Evolutionary conservation across 2,329 filamentous ascomycete species (phyloP).

Genomic region (Aureobasidium leucospermi): DNA sequence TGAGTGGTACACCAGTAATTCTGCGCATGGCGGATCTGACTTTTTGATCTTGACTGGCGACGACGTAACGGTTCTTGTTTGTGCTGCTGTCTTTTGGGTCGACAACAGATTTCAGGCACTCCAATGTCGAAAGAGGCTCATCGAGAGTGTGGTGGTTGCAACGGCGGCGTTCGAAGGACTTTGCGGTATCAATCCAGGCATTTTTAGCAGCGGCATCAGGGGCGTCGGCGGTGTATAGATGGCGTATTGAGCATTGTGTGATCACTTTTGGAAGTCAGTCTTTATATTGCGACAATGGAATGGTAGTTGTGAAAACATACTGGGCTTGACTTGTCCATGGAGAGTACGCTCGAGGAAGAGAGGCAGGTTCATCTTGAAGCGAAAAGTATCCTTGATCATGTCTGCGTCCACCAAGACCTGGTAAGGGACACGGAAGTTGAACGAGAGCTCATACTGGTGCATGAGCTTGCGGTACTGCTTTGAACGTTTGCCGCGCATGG

Average conservation of each 20-base stretch:
- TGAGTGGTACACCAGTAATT: constrained; percentile 65
- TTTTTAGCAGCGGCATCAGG: constrained; percentile 31
- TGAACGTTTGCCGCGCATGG: constrained; percentile 60
- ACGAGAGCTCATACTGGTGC: constrained; percentile 79
- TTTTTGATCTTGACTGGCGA: constrained; percentile 64
- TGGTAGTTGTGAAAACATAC: constrained; percentile 39
- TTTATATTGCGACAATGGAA: not conserved
- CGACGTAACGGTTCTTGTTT: constrained; percentile 74
- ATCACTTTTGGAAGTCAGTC: constrained; percentile 49
- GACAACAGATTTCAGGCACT: constrained; percentile 68
- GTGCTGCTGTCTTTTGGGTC: constrained; percentile 64
- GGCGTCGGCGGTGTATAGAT: constrained; percentile 54
- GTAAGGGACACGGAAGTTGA: constrained; percentile 89
- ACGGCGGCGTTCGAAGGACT: constrained; percentile 65
- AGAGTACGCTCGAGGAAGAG: constrained; percentile 71
- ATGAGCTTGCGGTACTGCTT: constrained; percentile 87
- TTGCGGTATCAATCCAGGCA: constrained; percentile 65
- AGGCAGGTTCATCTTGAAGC: constrained; percentile 84
- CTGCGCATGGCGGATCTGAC: constrained; percentile 56
- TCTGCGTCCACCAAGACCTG: constrained; percentile 85
- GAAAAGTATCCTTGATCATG: constrained; percentile 72
- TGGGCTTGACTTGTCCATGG: constrained; percentile 77
- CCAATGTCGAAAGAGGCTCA: constrained; percentile 59
- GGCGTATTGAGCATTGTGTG: constrained; percentile 72
- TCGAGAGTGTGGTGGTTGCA: constrained; percentile 73